Conservation (phyloP, 192 early-diverging fungal genomes). For the Gaertneriomyces sp. region DNA sequence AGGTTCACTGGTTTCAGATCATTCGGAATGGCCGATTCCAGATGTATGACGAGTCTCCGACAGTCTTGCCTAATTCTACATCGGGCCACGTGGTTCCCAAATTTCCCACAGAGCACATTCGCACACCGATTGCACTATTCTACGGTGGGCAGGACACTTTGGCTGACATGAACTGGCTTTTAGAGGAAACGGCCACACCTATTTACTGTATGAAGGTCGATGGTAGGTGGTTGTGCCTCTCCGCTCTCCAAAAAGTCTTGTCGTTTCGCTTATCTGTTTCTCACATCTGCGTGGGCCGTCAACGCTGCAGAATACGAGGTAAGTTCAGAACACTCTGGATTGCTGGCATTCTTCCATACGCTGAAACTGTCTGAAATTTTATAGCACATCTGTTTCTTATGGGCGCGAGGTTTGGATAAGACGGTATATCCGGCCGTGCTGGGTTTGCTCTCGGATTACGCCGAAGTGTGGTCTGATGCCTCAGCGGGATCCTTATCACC, state of each 20-base stretch:
- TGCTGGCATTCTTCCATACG: conserved; percentile 53
- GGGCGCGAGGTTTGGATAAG: conserved; percentile 46
- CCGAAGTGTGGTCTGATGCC: conserved; percentile 40
- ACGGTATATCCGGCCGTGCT: conserved; percentile 48
- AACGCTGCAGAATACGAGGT: conserved; percentile 18
- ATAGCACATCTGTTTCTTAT: conserved; percentile 67
- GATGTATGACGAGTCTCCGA: conserved; percentile 88
- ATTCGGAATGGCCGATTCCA: conserved; percentile 80
- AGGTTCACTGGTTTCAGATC: conserved; percentile 90
- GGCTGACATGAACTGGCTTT: conserved; percentile 61
- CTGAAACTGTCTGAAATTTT: conserved; percentile 26
- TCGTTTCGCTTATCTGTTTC: background rate
- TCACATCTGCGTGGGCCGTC: too few relatives aligned
- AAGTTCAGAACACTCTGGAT: conserved; percentile 35
- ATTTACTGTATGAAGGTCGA: conserved; percentile 42
- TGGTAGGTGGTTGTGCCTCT: conserved; percentile 8
- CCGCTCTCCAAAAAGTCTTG: background rate
- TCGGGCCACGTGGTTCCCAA: conserved; percentile 60
- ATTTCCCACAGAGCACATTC: conserved; percentile 76
- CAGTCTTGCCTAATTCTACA: conserved; percentile 47
- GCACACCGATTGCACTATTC: conserved; percentile 85
- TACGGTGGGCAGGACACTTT: conserved; percentile 85
- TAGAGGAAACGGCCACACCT: conserved; percentile 31
- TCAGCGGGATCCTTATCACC: background rate
- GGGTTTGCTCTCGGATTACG: conserved; percentile 40